Evolutionary conservation across 176 grass and related monocot genomes (phyloP).

Genomic region (Oryza officinalis): DNA sequence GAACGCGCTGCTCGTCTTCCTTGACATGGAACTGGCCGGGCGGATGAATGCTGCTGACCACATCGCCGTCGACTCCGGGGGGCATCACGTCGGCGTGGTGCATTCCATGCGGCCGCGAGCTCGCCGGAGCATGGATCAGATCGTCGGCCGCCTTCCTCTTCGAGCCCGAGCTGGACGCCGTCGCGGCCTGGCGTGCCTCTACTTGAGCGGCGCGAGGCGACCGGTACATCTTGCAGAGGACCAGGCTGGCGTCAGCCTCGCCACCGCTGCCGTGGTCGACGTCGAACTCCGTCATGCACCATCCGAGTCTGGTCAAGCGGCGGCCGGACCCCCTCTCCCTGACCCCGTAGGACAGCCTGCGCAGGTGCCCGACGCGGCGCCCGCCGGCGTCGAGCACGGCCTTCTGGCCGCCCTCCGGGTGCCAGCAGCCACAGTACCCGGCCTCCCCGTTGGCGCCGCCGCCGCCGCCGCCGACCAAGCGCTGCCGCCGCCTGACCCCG

Average conservation of each 20-base stretch:
- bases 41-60: too few relatives aligned
- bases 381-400: not conserved
- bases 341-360: not conserved
- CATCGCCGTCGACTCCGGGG: too few relatives aligned
- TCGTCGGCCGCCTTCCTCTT: not conserved
- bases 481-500: not conserved
- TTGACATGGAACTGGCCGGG: too few relatives aligned
- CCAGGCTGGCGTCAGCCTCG: not conserved
- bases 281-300: constrained; percentile 2
- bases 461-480: too few relatives aligned
- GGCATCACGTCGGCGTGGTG: too few relatives aligned
- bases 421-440: not conserved
- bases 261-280: not conserved
- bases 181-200: too few relatives aligned
- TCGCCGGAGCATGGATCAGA: too few relatives aligned
- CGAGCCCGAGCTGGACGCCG: too few relatives aligned
- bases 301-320: not conserved
- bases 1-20: too few relatives aligned
- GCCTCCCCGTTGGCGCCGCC: too few relatives aligned
- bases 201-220: not conserved
- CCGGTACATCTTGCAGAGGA: constrained; percentile 8
- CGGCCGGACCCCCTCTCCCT: not conserved
- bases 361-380: not conserved
- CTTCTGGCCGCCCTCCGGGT: not conserved
- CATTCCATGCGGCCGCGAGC: too few relatives aligned